phyloP scores from a whole-genome alignment of 768 basidiomycete genomes.

The Termitomyces sp. region DNA sequence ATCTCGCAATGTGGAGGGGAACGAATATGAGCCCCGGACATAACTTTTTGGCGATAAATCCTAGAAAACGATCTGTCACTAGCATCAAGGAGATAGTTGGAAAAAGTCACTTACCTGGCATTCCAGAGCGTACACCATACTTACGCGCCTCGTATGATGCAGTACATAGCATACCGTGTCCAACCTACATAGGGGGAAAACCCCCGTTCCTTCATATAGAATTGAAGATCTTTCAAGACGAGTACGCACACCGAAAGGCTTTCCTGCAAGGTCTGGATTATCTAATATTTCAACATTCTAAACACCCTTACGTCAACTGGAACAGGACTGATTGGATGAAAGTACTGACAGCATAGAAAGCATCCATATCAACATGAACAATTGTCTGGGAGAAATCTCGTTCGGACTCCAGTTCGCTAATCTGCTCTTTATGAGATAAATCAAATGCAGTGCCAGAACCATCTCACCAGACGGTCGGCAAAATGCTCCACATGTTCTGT shows the following conservation, averaged over 20 bases:
- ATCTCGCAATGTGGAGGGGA: constrained; percentile 49
- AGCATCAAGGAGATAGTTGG: background rate
- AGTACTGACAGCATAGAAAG: constrained; percentile 64
- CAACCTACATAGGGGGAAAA: constrained; percentile 45
- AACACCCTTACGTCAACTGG: background rate
- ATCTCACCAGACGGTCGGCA: constrained; percentile 66
- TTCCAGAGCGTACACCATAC: constrained; percentile 88
- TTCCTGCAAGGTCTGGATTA: constrained; percentile 57
- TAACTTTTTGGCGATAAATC: constrained; percentile 89
- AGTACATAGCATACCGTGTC: constrained; percentile 78
- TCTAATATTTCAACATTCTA: constrained; percentile 68
- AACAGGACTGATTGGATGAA: background rate
- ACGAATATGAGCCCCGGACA: constrained; percentile 85
- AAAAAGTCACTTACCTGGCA: constrained; percentile 60
- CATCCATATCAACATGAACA: constrained; percentile 96
- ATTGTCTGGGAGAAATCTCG: constrained; percentile 81
- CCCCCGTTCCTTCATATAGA: background rate
- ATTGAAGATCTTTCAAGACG: constrained; percentile 6
- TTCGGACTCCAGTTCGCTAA: constrained; percentile 64
- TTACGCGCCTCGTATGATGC: constrained; percentile 92
- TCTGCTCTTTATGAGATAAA: constrained; percentile 26
- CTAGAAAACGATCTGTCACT: constrained; percentile 29
- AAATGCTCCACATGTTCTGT: constrained; percentile 54
- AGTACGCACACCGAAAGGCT: constrained; percentile 62
- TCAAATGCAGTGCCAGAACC: background rate